phyloP scores from a whole-genome alignment of 1,284 basidiomycete species.

The Ceratobasidium sp. region DNA sequence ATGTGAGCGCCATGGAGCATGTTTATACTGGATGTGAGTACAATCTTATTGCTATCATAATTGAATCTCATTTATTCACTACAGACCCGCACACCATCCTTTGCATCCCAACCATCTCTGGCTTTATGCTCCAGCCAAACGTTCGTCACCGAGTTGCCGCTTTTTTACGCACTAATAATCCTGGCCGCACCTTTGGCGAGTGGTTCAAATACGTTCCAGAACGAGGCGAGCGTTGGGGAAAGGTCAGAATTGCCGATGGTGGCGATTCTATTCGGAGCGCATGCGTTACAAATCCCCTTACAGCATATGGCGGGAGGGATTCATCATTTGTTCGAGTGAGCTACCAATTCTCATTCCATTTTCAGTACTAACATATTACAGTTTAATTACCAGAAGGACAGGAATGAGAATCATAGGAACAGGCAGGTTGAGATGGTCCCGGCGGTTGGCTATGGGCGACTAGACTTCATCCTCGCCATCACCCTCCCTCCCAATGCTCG shows the following conservation, averaged over 20 bases:
- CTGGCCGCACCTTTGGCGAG: neutral
- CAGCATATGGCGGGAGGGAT: conserved; percentile 18
- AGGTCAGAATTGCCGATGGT: conserved; percentile 1
- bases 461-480: conserved; percentile 47
- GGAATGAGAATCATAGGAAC: conserved; percentile 44
- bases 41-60: neutral
- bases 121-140: neutral
- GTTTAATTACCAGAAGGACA: conserved; percentile 52
- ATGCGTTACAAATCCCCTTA: neutral
- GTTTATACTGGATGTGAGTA: conserved; percentile 9
- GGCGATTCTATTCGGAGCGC: conserved; percentile 15
- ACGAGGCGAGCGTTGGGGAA: conserved; percentile 27
- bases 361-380: conserved; percentile 21
- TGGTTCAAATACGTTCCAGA: neutral
- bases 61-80: neutral
- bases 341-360: conserved; percentile 36
- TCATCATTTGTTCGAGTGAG: conserved; percentile 7
- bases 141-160: conserved; percentile 8
- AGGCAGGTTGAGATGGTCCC: conserved; percentile 31
- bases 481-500: conserved; percentile 11
- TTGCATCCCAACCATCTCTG: neutral
- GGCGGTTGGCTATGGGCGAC: conserved; percentile 48
- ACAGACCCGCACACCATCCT: neutral
- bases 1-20: conserved; percentile 9
- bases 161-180: neutral